These are phyloP conservation scores for Carex kokanica DNA, from an alignment of 176 grass and related monocot species.

Conservation along the genomic window DNA sequence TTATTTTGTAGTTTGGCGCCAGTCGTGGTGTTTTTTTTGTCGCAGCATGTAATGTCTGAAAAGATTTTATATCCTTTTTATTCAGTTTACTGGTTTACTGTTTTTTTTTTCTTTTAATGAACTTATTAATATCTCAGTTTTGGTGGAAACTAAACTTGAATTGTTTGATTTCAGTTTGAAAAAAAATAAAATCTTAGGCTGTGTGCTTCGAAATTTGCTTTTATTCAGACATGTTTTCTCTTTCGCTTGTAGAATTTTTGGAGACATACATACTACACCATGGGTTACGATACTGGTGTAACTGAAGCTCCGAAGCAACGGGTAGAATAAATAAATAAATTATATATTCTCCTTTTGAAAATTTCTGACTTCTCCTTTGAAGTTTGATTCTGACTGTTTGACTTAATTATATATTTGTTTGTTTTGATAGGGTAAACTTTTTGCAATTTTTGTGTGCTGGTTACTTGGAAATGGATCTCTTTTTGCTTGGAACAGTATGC, in stretches of 20 bases:
- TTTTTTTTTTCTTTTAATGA: no score
- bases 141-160: background rate
- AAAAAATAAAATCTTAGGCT: no score
- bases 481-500: slow-evolving; percentile 68
- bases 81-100: no score
- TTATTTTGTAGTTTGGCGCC: no score
- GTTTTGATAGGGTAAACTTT: slow-evolving; percentile 40
- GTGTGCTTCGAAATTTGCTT: background rate
- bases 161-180: background rate
- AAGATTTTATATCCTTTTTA: no score
- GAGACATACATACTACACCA: slow-evolving; percentile 21
- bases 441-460: slow-evolving; percentile 60
- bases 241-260: slow-evolving; percentile 2
- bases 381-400: background rate
- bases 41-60: slow-evolving; percentile 1
- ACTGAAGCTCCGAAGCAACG: background rate
- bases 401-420: slow-evolving; percentile 5
- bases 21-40: background rate
- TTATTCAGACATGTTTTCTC: background rate
- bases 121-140: no score
- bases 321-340: slow-evolving; percentile 6
- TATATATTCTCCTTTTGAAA: slow-evolving; percentile 1
- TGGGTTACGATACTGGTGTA: slow-evolving; percentile 20
- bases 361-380: background rate
- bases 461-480: slow-evolving; percentile 63